Evolutionary conservation across 1,284 basidiomycete genomes (phyloP), one percentile per base, ranked within the genome.

Genomic region (Cutaneotrichosporon sp.): DNA sequence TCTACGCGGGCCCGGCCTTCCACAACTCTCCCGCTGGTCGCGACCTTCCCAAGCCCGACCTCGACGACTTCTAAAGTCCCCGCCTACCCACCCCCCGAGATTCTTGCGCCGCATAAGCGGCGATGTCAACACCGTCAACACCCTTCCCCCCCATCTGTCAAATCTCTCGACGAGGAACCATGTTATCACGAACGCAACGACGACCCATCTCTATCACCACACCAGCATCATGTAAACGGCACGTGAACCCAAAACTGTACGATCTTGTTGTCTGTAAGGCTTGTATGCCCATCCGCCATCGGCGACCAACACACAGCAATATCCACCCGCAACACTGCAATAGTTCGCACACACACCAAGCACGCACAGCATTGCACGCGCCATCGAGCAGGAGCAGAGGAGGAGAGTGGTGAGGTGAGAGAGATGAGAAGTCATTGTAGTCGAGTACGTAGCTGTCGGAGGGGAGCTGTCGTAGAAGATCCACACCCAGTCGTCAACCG

Each of bases 1-100:
- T n/a, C 36, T 79, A 79, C 61, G 78, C 78, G 10, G 77, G 77
- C 18, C 75, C 76, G 47, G 76, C 73, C 5, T 78, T 78, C 65
- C 78, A 79, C 65, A 78, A 78, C 64, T 76, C 76, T 10, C 78
- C 78, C 49, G 70, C 72, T 45, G 74, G 72, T 5, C 66, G 63
- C 33, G 67, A 68, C 14, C 63, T 79, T 25, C 72, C 75, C 16
- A 74, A 76, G 64, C 78, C 78, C 38, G 75, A 78, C 52, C 64
- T 77, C 38, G 73, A 76, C 58, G 76, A 78, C 69, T 78, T 77
- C 54, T 78, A 68, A 62, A 31, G 13, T 9, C 11, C 13, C 36
- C 14, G n/a, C n/a, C n/a, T n/a, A n/a, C n/a, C 45, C 11, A 24
- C 5, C 18, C 16, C 18, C 16, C 4, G 38, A 42, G 6, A 2